Conservation (phyloP, 2,329 filamentous ascomycete genomes). For the Trichophaea hybrida region DNA sequence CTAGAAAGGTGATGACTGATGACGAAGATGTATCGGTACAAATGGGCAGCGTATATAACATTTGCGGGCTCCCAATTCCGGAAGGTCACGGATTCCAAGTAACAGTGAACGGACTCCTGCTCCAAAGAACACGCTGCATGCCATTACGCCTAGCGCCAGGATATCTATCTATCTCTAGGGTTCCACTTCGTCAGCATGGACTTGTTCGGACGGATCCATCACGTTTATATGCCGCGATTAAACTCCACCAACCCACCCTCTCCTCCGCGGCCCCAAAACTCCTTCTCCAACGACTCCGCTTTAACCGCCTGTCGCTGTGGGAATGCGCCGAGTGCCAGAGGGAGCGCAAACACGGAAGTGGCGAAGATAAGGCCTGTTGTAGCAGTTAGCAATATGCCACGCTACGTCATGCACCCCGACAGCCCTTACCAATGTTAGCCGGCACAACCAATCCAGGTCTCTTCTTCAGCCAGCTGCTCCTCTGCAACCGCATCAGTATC, state of each 20-base stretch:
- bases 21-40: too few relatives aligned
- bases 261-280: constrained; percentile 73
- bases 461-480: constrained; percentile 63
- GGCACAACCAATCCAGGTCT: constrained; percentile 65
- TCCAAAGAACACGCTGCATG: too few relatives aligned
- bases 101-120: too few relatives aligned
- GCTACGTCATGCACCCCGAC: not conserved
- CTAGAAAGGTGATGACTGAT: too few relatives aligned
- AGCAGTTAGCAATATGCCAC: not conserved
- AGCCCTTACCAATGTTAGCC: constrained; percentile 54
- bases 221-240: constrained; percentile 68
- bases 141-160: too few relatives aligned
- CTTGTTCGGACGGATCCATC: too few relatives aligned
- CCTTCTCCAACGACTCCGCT: constrained; percentile 61
- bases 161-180: too few relatives aligned
- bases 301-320: constrained; percentile 75
- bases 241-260: constrained; percentile 74
- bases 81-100: too few relatives aligned
- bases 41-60: too few relatives aligned
- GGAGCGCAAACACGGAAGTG: constrained; percentile 77
- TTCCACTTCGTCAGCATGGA: too few relatives aligned
- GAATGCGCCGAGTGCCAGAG: constrained; percentile 79
- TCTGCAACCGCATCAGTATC: constrained; percentile 69
- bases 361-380: constrained; percentile 53
- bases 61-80: too few relatives aligned